These are phyloP conservation scores for Cryptosporidium felis DNA, from an alignment of 169 alveolate species.

Conservation along the genomic window DNA sequence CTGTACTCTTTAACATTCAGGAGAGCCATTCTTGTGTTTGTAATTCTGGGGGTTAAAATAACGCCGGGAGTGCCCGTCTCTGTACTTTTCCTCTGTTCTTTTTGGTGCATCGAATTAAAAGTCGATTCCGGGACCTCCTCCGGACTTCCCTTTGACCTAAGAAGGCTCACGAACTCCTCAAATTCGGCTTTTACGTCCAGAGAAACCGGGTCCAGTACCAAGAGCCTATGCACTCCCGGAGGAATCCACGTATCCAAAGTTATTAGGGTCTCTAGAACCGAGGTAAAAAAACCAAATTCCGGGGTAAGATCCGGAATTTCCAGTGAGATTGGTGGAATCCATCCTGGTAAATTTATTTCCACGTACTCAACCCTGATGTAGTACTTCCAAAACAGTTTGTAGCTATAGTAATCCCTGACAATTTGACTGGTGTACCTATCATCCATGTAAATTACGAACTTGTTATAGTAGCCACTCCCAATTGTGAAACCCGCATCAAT, in stretches of 20 bases:
- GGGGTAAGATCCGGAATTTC: too few species aligned
- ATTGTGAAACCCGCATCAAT: conserved; percentile 25
- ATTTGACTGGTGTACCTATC: not conserved
- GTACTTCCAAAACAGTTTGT: conserved; percentile 23
- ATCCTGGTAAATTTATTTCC: conserved; percentile 24
- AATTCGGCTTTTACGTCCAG: not conserved
- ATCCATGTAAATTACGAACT: conserved; percentile 31
- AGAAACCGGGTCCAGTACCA: conserved; percentile 40
- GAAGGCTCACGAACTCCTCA: too few species aligned
- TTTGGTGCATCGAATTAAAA: too few species aligned
- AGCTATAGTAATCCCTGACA: conserved; percentile 6
- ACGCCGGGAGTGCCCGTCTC: too few species aligned
- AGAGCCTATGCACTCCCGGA: not conserved
- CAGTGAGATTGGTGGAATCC: conserved; percentile 28
- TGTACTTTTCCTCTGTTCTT: too few species aligned
- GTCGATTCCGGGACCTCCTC: too few species aligned
- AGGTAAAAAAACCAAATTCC: too few species aligned
- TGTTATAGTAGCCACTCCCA: not conserved
- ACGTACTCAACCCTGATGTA: not conserved
- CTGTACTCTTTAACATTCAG: not conserved
- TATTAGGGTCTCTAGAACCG: not conserved
- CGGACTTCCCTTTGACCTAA: too few species aligned
- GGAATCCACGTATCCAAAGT: conserved; percentile 47
- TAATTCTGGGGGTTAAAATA: not conserved
- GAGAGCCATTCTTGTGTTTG: conserved; percentile 4